Percentiles rank a stretch among this genome's conserved stretches.
Evolutionary conservation across 768 basidiomycete genomes (phyloP).

Genomic region (Termitomyces sp.): DNA sequence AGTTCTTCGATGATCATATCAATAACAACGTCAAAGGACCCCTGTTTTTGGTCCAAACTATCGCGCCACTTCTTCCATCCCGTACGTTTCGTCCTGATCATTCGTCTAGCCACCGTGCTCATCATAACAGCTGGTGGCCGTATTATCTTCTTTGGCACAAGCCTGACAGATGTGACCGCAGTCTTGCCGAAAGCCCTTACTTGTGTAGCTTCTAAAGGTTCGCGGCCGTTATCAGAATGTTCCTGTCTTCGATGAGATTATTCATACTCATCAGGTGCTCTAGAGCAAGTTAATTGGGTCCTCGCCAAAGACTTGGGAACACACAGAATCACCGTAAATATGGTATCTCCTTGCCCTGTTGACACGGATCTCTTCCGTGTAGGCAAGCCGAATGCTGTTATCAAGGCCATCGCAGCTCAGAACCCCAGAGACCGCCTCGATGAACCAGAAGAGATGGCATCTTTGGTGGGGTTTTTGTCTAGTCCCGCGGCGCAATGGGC

Average conservation of each 20-base stretch:
- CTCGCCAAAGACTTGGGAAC: constrained; percentile 57
- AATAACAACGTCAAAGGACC: constrained; percentile 58
- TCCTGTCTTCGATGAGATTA: background rate
- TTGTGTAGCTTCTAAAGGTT: constrained; percentile 50
- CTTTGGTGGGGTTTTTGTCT: constrained; percentile 49
- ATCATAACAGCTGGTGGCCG: constrained; percentile 42
- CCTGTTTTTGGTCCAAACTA: constrained; percentile 50
- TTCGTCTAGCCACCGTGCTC: background rate
- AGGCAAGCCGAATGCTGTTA: constrained; percentile 46
- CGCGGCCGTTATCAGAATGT: background rate
- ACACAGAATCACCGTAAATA: constrained; percentile 54
- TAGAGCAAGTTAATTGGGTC: constrained; percentile 55
- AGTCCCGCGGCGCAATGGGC: constrained; percentile 54
- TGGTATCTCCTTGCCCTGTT: constrained; percentile 51
- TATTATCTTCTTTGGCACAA: constrained; percentile 56
- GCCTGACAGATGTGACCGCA: constrained; percentile 39
- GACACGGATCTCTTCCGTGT: constrained; percentile 54
- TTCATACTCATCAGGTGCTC: constrained; percentile 29
- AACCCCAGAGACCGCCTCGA: constrained; percentile 47
- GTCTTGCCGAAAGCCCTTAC: constrained; percentile 46
- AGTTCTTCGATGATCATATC: constrained; percentile 48
- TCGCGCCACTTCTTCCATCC: constrained; percentile 35
- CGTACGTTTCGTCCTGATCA: constrained; percentile 28
- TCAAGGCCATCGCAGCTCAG: constrained; percentile 41
- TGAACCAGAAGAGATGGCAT: constrained; percentile 49